phyloP scores from a whole-genome alignment of 2,329 filamentous ascomycete genomes.

The Botrytis porri region DNA sequence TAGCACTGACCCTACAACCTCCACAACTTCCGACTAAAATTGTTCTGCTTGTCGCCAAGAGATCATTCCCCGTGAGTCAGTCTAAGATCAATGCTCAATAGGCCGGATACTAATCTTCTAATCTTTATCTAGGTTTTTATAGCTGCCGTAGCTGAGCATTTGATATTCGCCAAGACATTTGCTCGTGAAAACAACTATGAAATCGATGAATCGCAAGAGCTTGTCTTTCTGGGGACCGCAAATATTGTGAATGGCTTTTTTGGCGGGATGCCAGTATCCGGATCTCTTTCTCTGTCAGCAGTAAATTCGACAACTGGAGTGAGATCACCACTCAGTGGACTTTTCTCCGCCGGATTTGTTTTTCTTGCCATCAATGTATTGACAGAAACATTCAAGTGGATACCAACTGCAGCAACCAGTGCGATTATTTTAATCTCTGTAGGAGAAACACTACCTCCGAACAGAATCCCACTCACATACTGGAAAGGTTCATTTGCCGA shows the following conservation, averaged over 20 bases:
- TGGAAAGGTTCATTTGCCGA: constrained; percentile 57
- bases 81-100: no score
- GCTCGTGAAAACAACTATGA: constrained; percentile 59
- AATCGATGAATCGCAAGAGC: constrained; percentile 62
- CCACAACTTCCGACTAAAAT: neutral
- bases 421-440: constrained; percentile 51
- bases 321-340: constrained; percentile 57
- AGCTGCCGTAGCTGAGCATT: constrained; percentile 60
- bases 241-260: constrained; percentile 66
- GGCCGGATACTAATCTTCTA: neutral
- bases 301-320: constrained; percentile 65
- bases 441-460: neutral
- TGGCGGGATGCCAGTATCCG: constrained; percentile 60
- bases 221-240: constrained; percentile 59
- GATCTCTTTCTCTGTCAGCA: constrained; percentile 65
- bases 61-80: constrained; percentile 45
- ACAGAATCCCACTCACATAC: neutral
- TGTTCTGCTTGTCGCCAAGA: neutral
- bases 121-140: constrained; percentile 38
- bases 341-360: constrained; percentile 60
- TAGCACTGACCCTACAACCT: neutral
- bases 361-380: constrained; percentile 61
- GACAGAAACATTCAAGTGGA: constrained; percentile 61
- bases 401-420: constrained; percentile 62
- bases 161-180: constrained; percentile 63